A percentile compares a stretch with the other conserved stretches of the same genome.
phyloP scores from a whole-genome alignment of 306 rosid species.

The Glycine latifolia region DNA sequence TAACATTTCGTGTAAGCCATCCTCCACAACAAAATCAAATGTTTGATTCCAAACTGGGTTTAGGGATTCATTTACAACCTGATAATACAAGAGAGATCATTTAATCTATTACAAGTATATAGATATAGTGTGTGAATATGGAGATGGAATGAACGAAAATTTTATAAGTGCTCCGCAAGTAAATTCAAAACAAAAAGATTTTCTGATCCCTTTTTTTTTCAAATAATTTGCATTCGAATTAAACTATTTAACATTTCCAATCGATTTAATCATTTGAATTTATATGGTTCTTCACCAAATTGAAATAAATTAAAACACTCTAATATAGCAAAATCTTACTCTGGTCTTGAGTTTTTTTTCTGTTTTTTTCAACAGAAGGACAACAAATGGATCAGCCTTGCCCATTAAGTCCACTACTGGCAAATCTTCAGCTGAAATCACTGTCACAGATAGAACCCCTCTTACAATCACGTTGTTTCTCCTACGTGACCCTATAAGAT shows the following conservation, averaged over 20 bases:
- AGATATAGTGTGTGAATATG: slow-evolving; percentile 5
- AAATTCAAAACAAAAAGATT: slow-evolving; percentile 15
- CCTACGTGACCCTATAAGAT: slow-evolving; percentile 51
- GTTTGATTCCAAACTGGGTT: slow-evolving; percentile 98
- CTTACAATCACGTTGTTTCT: slow-evolving; percentile 77
- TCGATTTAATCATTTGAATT: background rate
- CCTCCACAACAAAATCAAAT: slow-evolving; percentile 95
- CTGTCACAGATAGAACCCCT: slow-evolving; percentile 90
- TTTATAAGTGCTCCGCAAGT: background rate
- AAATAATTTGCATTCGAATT: slow-evolving; percentile 2
- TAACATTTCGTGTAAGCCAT: slow-evolving; percentile 87
- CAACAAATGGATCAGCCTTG: slow-evolving; percentile 93
- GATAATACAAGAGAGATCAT: slow-evolving; percentile 34
- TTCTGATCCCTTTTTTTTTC: background rate
- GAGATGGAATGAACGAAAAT: slow-evolving; percentile 16
- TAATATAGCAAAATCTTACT: slow-evolving; percentile 57
- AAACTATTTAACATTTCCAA: background rate
- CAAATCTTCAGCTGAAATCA: slow-evolving; percentile 89
- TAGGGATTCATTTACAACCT: slow-evolving; percentile 84
- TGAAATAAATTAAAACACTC: background rate
- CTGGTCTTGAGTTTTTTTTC: slow-evolving; percentile 80
- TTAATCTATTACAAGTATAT: background rate
- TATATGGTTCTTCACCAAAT: background rate
- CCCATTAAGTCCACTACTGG: slow-evolving; percentile 84
- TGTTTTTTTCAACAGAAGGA: slow-evolving; percentile 78